Evolutionary conservation across 2,329 filamentous ascomycete genomes (phyloP).

Genomic region (Akanthomyces lecanii): DNA sequence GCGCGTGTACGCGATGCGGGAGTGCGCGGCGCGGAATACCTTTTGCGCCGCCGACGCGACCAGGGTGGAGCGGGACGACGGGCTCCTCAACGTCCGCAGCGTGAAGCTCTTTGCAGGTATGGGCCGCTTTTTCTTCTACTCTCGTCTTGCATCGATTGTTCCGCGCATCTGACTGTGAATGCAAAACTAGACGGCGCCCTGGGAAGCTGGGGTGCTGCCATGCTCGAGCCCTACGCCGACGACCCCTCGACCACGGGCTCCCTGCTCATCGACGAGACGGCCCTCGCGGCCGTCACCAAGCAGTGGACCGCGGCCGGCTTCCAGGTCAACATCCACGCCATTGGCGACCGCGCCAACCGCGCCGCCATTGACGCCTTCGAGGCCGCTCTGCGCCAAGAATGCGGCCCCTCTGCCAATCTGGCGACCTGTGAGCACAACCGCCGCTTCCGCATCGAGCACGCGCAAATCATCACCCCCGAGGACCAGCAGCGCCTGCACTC

Average conservation of each 20-base stretch:
- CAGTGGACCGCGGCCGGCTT: constrained; percentile 58
- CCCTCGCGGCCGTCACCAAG: constrained; percentile 48
- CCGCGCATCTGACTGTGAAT: background rate
- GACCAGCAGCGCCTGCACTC: constrained; percentile 58
- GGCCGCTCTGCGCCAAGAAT: constrained; percentile 50
- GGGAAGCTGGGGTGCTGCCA: constrained; percentile 66
- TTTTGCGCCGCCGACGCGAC: constrained; percentile 53
- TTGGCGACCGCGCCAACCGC: constrained; percentile 65
- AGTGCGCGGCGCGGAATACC: constrained; percentile 60
- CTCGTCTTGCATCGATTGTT: too few relatives aligned
- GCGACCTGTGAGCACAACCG: constrained; percentile 48
- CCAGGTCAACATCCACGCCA: constrained; percentile 70
- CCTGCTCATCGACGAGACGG: constrained; percentile 61
- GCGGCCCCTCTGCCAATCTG: constrained; percentile 32
- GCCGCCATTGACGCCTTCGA: constrained; percentile 60
- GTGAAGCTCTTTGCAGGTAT: constrained; percentile 66
- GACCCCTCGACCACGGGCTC: constrained; percentile 58
- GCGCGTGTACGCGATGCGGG: constrained; percentile 64
- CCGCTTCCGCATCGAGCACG: constrained; percentile 66
- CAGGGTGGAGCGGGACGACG: constrained; percentile 41
- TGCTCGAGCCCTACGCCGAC: constrained; percentile 67
- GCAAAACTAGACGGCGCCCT: constrained; percentile 56
- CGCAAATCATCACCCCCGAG: constrained; percentile 63
- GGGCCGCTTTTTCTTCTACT: constrained; percentile 17
- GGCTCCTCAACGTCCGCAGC: constrained; percentile 53